Base-by-base conservation (phyloP, 2,329 filamentous ascomycete genomes). In the Knufia fluminis region DNA sequence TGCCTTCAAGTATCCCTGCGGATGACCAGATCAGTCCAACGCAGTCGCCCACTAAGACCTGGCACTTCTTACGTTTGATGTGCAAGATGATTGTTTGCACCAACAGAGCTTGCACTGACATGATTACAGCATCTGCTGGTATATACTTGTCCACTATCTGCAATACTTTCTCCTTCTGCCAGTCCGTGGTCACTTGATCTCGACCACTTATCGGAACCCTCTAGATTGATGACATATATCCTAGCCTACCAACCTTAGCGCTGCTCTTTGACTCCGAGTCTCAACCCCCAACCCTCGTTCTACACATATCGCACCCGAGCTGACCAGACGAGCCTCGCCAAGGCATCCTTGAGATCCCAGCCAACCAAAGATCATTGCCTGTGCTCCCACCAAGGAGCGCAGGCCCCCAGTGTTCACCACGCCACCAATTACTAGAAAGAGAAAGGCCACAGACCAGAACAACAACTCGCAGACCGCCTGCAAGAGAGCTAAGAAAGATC, bases 401-500 rank as follows among this genome's bases (percentile, higher is more conserved):
- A 48, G 45, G 45, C 45, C 14, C 7, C 17, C 36, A 38, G 17
- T 24, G 52, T 50, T 49, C 74, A 76, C 66, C 65, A 77, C 75
- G 75, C 70, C 73, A 71, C 71, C 73, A 60, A 66, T 64, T 63
- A 66, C 67, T 51, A 73, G 66, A 59, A 77, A 77, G 64, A 68
- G 74, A 63, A 77, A 75, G 68, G 73, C 72, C 64, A 66, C 66
- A 64, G 72, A 74, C 35, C 19, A 39, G 23, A 48, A 10, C 45
- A 14, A 40, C 14, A 66, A 69, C 60, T 33, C 38, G n/a, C 32
- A 43, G n/a, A 19, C 19, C 28, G 10, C 20, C 17, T 17, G 20
- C 23, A 43, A 49, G 28, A 42, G 39, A 49, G 19, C 6, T 17
- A 43, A 33, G 46, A 3, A 43, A 43, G 36, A 31, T 4, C 26